Percentiles rank a stretch among this genome's conserved stretches.
phyloP scores from a whole-genome alignment of 2,329 filamentous ascomycete genomes.

The Talaromyces pinophilus region DNA sequence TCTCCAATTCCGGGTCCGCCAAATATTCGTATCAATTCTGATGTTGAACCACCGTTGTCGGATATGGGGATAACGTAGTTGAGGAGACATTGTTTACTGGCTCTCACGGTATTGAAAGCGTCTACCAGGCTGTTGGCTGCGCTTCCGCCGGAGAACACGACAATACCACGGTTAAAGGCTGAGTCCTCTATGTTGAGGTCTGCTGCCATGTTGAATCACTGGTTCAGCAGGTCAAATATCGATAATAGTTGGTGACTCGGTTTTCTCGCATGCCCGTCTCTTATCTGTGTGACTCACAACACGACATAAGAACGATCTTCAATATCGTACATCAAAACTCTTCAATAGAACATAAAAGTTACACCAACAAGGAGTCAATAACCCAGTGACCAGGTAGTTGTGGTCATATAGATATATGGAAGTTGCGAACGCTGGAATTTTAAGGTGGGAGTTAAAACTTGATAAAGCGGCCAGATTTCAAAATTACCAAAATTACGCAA shows the following conservation, averaged over 20 bases:
- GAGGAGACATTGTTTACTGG: conserved; percentile 66
- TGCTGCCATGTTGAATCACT: neutral
- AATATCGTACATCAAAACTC: neutral
- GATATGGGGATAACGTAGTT: conserved; percentile 93
- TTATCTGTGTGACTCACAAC: neutral
- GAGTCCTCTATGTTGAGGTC: conserved; percentile 2
- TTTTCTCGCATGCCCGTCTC: neutral
- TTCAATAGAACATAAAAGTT: neutral
- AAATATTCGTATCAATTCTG: conserved; percentile 90
- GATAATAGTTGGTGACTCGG: neutral
- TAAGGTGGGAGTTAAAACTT: neutral
- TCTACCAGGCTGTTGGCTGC: conserved; percentile 95
- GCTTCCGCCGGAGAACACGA: conserved; percentile 88
- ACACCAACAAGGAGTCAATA: too few species aligned
- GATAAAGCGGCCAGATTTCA: conserved; percentile 8
- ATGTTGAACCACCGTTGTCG: conserved; percentile 93
- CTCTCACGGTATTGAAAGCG: conserved; percentile 70
- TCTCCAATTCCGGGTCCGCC: conserved; percentile 86
- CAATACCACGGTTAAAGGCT: conserved; percentile 57
- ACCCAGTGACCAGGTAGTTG: neutral
- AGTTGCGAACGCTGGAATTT: neutral
- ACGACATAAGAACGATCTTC: neutral
- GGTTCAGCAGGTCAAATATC: neutral
- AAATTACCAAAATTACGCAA: conserved; percentile 7
- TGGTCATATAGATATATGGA: neutral